phyloP scores from a whole-genome alignment of 192 early-diverging fungal species.

The Podila epigama region DNA sequence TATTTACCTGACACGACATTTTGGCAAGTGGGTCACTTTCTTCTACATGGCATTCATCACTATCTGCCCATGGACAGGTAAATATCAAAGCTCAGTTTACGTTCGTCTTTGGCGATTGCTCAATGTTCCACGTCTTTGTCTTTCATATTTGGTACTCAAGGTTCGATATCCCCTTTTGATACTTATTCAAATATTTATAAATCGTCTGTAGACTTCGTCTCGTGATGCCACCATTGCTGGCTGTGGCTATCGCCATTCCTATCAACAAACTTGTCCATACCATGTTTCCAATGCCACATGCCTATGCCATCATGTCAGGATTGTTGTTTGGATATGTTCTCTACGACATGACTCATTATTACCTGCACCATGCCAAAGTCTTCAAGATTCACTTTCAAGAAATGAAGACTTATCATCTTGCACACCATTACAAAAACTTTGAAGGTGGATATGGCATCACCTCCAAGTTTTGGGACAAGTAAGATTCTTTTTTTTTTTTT shows the following conservation, averaged over 20 bases:
- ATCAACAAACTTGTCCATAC: slow-evolving; percentile 58
- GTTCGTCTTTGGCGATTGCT: not conserved
- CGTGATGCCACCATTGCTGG: slow-evolving; percentile 97
- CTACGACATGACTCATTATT: slow-evolving; percentile 95
- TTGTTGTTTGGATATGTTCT: slow-evolving; percentile 83
- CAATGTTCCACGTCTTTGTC: not conserved
- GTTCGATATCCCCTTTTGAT: not conserved
- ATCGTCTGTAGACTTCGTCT: slow-evolving; percentile 77
- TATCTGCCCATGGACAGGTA: slow-evolving; percentile 95
- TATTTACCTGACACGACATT: slow-evolving; percentile 83
- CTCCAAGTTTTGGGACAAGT: slow-evolving; percentile 86
- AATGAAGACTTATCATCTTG: slow-evolving; percentile 95
- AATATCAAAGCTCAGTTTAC: slow-evolving; percentile 1
- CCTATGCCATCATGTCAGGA: slow-evolving; percentile 77
- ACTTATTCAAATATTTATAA: not conserved
- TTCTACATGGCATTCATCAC: slow-evolving; percentile 96
- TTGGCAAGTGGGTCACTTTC: slow-evolving; percentile 81
- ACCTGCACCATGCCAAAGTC: slow-evolving; percentile 90
- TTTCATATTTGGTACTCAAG: not conserved
- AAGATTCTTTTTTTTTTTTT: not conserved
- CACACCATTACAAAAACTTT: slow-evolving; percentile 94
- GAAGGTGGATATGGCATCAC: slow-evolving; percentile 91
- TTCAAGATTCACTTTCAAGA: slow-evolving; percentile 74
- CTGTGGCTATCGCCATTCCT: slow-evolving; percentile 69
- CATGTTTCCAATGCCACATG: slow-evolving; percentile 67